A percentile compares a stretch with the other conserved stretches of the same genome.
phyloP scores from a whole-genome alignment of 805 yeast species.

The Candida cerambycidarum region DNA sequence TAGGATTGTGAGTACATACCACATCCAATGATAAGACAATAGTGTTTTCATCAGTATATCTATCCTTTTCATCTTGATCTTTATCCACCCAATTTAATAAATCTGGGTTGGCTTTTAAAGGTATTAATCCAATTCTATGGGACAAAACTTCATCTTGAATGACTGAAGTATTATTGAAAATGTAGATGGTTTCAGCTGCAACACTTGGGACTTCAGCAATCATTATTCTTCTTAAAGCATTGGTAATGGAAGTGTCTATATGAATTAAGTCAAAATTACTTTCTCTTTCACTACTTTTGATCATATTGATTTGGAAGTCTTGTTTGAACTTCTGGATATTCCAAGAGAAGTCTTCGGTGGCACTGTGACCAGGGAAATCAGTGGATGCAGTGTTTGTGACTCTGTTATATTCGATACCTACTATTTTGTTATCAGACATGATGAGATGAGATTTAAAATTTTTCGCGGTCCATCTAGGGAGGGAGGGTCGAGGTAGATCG shows the following conservation, averaged over 20 bases:
- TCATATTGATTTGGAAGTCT: constrained; percentile 63
- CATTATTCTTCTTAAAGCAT: constrained; percentile 97
- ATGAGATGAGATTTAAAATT: constrained; percentile 8
- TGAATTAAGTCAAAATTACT: constrained; percentile 87
- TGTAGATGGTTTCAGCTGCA: constrained; percentile 88
- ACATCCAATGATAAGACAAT: constrained; percentile 79
- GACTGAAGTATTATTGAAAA: constrained; percentile 93
- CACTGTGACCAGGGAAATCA: constrained; percentile 86
- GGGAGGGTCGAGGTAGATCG: too few species aligned
- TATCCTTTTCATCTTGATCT: constrained; percentile 56
- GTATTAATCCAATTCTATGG: constrained; percentile 90
- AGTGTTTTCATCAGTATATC: constrained; percentile 86
- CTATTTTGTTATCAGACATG: constrained; percentile 48
- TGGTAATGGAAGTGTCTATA: constrained; percentile 89
- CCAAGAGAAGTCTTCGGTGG: constrained; percentile 66
- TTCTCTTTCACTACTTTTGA: constrained; percentile 61
- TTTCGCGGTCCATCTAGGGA: constrained; percentile 6
- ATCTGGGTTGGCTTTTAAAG: constrained; percentile 91
- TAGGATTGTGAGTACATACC: constrained; percentile 80
- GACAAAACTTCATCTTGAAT: constrained; percentile 97
- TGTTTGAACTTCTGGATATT: constrained; percentile 75
- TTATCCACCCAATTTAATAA: constrained; percentile 78
- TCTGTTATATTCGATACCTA: constrained; percentile 85
- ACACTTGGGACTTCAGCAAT: constrained; percentile 94
- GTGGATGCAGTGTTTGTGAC: constrained; percentile 87